phyloP scores from a whole-genome alignment of 73 alveolate species.

The Paramecium primaurelia region DNA sequence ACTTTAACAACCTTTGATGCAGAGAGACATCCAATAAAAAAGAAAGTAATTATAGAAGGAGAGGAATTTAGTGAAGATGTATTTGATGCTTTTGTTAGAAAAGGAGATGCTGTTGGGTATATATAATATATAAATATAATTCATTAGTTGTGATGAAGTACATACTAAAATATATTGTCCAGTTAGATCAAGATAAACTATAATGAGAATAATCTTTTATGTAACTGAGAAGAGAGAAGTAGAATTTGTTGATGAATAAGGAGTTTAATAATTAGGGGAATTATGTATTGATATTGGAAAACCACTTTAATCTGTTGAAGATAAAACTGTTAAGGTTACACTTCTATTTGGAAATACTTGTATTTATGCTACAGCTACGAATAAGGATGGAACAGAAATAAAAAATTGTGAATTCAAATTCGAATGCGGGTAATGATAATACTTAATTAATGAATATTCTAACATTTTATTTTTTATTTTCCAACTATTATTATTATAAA shows the following conservation, averaged over 20 bases:
- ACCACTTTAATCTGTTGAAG: slow-evolving; percentile 94
- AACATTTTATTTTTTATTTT: not conserved
- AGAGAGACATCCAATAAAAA: slow-evolving; percentile 95
- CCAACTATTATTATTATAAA: not conserved
- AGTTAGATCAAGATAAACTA: slow-evolving; percentile 96
- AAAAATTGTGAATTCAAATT: slow-evolving; percentile 96
- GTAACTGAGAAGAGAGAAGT: slow-evolving; percentile 91
- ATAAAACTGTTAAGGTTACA: slow-evolving; percentile 97
- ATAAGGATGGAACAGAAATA: slow-evolving; percentile 94
- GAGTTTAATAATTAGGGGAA: slow-evolving; percentile 94
- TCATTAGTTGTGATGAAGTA: slow-evolving; percentile 85
- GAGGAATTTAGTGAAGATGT: slow-evolving; percentile 99
- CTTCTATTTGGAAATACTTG: slow-evolving; percentile 94
- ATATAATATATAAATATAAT: not conserved
- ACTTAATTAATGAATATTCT: not conserved
- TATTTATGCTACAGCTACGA: slow-evolving; percentile 94
- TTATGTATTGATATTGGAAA: slow-evolving; percentile 96
- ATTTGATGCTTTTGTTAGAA: slow-evolving; percentile 96
- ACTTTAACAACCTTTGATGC: slow-evolving; percentile 97
- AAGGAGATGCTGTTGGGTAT: slow-evolving; percentile 91
- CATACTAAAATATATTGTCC: slow-evolving; percentile 97
- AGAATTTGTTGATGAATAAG: slow-evolving; percentile 95
- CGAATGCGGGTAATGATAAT: slow-evolving; percentile 73
- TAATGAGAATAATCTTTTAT: slow-evolving; percentile 95
- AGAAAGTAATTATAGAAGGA: slow-evolving; percentile 97